Percentiles rank a stretch among this genome's conserved stretches.
These are phyloP conservation scores for Emergomyces africanus DNA, from an alignment of 2,329 filamentous ascomycete genomes.

Conservation along the genomic window DNA sequence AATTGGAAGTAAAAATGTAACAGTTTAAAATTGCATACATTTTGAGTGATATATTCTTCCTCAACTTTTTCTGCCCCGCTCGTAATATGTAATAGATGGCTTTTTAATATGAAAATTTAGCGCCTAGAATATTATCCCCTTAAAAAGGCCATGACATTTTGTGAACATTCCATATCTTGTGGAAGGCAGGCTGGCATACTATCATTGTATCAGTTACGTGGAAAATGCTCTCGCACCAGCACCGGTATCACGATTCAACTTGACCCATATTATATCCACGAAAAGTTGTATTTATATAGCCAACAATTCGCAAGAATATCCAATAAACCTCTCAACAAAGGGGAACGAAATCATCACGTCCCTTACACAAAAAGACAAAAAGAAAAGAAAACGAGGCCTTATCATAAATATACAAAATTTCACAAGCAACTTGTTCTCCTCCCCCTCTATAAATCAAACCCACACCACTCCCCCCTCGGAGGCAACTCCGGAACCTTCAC, in stretches of 20 bases:
- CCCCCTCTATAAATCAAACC: slow-evolving; percentile 52
- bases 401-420: neutral
- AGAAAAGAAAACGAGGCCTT: neutral
- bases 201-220: neutral
- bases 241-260: neutral
- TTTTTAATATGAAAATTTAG: neutral
- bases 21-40: neutral
- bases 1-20: neutral
- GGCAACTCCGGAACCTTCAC: slow-evolving; percentile 59
- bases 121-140: neutral
- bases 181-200: neutral
- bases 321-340: neutral
- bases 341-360: neutral
- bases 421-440: neutral
- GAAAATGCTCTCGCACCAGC: neutral
- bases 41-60: neutral
- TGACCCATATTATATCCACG: neutral
- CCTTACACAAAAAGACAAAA: neutral
- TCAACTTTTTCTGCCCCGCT: no score
- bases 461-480: slow-evolving; percentile 62
- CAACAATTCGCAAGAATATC: neutral
- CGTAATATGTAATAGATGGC: neutral
- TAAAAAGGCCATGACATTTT: neutral
- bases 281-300: neutral
- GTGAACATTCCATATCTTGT: neutral